Evolutionary conservation across 768 basidiomycete species (phyloP), one percentile per base, ranked within the genome.

Genomic region (Rhizopogon vesiculosus): DNA sequence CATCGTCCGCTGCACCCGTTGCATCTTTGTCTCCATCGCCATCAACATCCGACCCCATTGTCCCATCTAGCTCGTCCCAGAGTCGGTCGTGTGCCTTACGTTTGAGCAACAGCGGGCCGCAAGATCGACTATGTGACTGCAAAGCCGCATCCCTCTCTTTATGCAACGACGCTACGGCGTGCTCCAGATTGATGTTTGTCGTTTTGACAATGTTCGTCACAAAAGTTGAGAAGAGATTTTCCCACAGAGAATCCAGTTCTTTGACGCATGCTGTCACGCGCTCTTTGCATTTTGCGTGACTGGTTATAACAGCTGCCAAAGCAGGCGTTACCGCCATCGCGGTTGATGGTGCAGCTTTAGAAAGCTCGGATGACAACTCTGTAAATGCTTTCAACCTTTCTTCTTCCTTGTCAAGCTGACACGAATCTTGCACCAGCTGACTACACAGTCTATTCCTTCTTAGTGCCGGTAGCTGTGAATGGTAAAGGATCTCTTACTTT

Each of bases 371-470:
- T 7, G 79, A 79, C 46, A 84, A 69, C 35, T 78, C 75, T 3
- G 73, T 78, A 56, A 78, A 83, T 2, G 77, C 78, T 56, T 76
- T 71, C 40, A 78, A 59, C 61, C 79, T 82, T 50, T 73, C 69
- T 56, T 75, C 78, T 59, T 80, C 80, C 54, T 66, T 71, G 42
- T 74, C 72, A 40, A 78, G 69, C 45, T 67, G 66, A 53, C 72
- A 74, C 16, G 70, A 69, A 52, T 79, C 71, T 64, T 76, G 73
- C 50, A 78, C 71, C 45, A 76, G 69, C 61, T 79, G 68, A 45
- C 73, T 75, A 28, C 78, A 78, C 28, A 81, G 60, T 60, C 82
- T 83, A 51, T 22, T 43, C 15, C 41, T 38, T 57, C 33, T 66
- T 44, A 66, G 58, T 45, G 44, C 51, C 39, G 44, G 40, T 54